These are phyloP conservation scores for Candida maris DNA, from an alignment of 805 yeast genomes.

Conservation along the genomic window DNA sequence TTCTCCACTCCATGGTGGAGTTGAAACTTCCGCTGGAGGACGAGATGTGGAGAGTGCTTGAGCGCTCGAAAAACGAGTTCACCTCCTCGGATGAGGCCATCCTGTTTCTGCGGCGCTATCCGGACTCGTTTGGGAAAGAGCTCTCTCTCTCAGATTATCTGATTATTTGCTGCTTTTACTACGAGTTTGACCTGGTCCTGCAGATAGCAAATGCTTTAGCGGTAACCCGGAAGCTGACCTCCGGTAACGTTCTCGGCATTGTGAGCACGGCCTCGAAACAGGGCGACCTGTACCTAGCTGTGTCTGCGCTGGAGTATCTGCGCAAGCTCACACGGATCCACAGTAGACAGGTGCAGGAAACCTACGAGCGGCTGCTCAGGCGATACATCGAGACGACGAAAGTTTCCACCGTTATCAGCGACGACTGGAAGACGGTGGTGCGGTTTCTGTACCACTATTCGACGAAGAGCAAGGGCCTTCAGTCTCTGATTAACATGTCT, in stretches of 20 bases:
- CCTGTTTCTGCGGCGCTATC: slow-evolving; percentile 6
- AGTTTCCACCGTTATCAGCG: not conserved
- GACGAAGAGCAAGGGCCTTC: slow-evolving; percentile 1
- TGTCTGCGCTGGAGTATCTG: slow-evolving; percentile 8
- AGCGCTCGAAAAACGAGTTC: slow-evolving; percentile 1
- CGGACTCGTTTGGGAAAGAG: slow-evolving; percentile 10
- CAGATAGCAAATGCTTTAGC: slow-evolving; percentile 5
- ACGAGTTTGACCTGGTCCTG: slow-evolving; percentile 6
- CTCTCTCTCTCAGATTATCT: slow-evolving; percentile 5
- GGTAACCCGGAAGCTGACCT: not conserved
- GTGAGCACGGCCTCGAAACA: slow-evolving; percentile 4
- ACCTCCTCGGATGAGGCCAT: slow-evolving; percentile 8
- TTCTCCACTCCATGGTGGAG: slow-evolving; percentile 9
- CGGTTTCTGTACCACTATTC: slow-evolving; percentile 8
- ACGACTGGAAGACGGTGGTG: slow-evolving; percentile 3
- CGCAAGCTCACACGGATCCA: not conserved
- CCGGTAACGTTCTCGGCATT: slow-evolving; percentile 3
- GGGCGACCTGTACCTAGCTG: slow-evolving; percentile 11
- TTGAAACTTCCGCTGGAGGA: slow-evolving; percentile 9
- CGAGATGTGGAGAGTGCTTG: slow-evolving; percentile 6
- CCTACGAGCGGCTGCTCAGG: slow-evolving; percentile 2
- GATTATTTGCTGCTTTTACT: slow-evolving; percentile 10
- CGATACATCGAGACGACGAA: slow-evolving; percentile 3
- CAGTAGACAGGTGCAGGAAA: not conserved
- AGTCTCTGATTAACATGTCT: not conserved